Conservation (phyloP, 2,329 filamentous ascomycete genomes). For the Orbilia brochopaga region DNA sequence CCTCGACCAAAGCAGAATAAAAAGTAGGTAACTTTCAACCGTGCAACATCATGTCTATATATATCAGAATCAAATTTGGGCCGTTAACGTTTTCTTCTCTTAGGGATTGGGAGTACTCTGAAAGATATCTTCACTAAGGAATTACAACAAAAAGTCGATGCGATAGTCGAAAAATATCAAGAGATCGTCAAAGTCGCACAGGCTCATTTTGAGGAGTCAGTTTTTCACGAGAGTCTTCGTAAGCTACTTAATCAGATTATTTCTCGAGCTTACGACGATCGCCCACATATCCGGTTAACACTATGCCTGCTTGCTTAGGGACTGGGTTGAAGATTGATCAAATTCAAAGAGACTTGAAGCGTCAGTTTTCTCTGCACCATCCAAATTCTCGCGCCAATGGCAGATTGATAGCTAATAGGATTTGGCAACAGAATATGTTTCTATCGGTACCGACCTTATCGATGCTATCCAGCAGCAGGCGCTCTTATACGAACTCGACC, state of each 20-base stretch:
- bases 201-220: conserved; percentile 30
- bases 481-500: conserved; percentile 19
- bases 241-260: not conserved
- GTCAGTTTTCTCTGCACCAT: too few species aligned
- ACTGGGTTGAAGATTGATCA: conserved; percentile 22
- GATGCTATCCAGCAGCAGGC: conserved; percentile 19
- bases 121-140: conserved; percentile 37
- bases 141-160: conserved; percentile 24
- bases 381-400: too few species aligned
- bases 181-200: conserved; percentile 18
- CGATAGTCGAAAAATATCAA: conserved; percentile 16
- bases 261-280: not conserved
- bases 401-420: too few species aligned
- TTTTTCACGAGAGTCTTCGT: conserved; percentile 24
- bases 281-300: not conserved
- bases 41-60: too few species aligned
- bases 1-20: conserved; percentile 16
- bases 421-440: conserved; percentile 9
- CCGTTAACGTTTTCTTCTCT: too few species aligned
- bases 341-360: conserved; percentile 7
- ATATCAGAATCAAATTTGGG: not conserved
- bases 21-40: too few species aligned
- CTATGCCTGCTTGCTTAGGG: not conserved
- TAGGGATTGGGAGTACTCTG: conserved; percentile 18
- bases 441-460: conserved; percentile 10